phyloP scores from a whole-genome alignment of 441 rosid species.

The Geranium incanum region DNA sequence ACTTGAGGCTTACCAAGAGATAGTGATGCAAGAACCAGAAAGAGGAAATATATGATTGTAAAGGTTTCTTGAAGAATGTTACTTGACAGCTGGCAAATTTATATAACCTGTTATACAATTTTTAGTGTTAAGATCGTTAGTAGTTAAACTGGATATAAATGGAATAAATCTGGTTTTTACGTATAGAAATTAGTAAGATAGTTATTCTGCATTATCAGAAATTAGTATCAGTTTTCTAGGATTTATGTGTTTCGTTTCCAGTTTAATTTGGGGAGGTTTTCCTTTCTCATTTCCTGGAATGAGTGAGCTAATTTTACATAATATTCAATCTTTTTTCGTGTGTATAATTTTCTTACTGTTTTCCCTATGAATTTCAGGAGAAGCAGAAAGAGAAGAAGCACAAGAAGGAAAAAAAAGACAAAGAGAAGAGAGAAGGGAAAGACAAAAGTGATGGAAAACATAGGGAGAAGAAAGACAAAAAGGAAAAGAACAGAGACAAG shows the following conservation, averaged over 20 bases:
- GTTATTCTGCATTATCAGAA: neutral
- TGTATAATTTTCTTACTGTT: neutral
- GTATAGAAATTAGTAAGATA: neutral
- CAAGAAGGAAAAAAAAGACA: constrained; percentile 42
- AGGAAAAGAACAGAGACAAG: constrained; percentile 32
- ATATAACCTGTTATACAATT: neutral
- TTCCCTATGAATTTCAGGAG: constrained; percentile 27
- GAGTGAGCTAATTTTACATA: neutral
- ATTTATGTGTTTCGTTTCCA: neutral
- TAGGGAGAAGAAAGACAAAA: constrained; percentile 42
- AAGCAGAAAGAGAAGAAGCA: constrained; percentile 33
- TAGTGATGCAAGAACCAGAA: neutral
- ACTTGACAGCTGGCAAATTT: neutral
- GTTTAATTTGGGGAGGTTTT: neutral
- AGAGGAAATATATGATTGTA: neutral
- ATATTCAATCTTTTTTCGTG: neutral
- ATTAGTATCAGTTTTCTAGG: neutral
- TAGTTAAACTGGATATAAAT: neutral
- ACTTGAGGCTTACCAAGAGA: neutral
- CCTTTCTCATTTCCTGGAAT: neutral
- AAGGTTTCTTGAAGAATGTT: neutral
- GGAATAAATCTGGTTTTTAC: neutral
- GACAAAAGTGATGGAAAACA: constrained; percentile 38
- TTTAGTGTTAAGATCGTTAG: neutral
- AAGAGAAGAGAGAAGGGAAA: constrained; percentile 34